phyloP scores from a whole-genome alignment of 441 rosid species.

The Populus hybrid region DNA sequence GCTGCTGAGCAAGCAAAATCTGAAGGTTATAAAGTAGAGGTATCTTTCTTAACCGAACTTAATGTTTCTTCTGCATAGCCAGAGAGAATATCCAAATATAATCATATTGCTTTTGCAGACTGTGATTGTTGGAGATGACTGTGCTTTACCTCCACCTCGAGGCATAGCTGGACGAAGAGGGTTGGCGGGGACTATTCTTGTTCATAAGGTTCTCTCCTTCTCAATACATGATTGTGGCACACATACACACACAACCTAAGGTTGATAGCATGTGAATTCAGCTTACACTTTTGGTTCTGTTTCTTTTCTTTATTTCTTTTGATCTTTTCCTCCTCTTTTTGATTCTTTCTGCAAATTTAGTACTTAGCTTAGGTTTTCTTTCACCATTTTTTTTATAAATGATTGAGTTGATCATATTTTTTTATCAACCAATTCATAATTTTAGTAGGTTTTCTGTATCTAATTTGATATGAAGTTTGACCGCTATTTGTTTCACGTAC shows the following conservation, averaged over 20 bases:
- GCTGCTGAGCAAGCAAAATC: conserved; percentile 99
- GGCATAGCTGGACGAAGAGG: conserved; percentile 95
- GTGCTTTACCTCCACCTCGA: conserved; percentile 64
- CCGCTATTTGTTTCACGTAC: neutral
- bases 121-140: conserved; percentile 61
- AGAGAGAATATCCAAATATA: conserved; percentile 13
- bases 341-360: neutral
- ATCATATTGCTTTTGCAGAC: conserved; percentile 44
- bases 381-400: neutral
- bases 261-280: neutral
- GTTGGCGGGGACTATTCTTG: conserved; percentile 92
- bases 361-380: neutral
- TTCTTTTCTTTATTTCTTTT: neutral
- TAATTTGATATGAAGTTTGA: neutral
- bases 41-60: conserved; percentile 18
- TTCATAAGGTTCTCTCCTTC: conserved; percentile 65
- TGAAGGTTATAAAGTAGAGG: conserved; percentile 95
- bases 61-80: conserved; percentile 5
- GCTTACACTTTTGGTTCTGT: neutral
- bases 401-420: neutral
- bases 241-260: neutral
- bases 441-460: neutral
- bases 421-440: neutral
- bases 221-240: neutral
- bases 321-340: neutral